Percentiles rank a stretch among this genome's conserved stretches.
phyloP scores from a whole-genome alignment of 1,284 basidiomycete species.

The Papiliotrema laurentii region DNA sequence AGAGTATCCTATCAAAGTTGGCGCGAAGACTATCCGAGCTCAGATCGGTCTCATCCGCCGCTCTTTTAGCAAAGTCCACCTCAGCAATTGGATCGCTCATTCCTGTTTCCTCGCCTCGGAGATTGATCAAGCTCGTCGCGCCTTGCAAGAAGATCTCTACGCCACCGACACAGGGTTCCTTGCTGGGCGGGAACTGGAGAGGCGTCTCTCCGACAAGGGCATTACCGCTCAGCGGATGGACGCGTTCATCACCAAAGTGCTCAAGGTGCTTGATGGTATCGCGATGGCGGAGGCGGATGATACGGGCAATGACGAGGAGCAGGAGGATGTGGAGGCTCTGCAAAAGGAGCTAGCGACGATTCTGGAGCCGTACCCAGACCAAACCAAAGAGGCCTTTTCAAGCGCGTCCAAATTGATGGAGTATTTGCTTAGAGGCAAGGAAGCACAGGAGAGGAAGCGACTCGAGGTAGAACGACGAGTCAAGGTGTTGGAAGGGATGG shows the following conservation, averaged over 20 bases:
- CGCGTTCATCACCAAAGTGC: conserved; percentile 39
- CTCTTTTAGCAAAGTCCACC: conserved; percentile 34
- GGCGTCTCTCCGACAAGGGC: conserved; percentile 20
- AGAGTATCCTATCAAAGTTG: conserved; percentile 29
- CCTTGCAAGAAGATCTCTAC: conserved; percentile 37
- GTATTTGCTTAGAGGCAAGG: conserved; percentile 36
- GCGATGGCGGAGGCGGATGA: conserved; percentile 36
- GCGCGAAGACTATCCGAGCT: conserved; percentile 28
- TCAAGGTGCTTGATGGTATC: conserved; percentile 44
- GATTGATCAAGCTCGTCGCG: conserved; percentile 34
- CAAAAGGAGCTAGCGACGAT: conserved; percentile 21
- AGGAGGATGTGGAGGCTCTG: conserved; percentile 12
- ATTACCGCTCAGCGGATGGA: conserved; percentile 30
- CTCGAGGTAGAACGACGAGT: conserved; percentile 39
- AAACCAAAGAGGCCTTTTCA: conserved; percentile 37
- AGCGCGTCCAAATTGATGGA: conserved; percentile 33
- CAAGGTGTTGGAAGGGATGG: conserved; percentile 44
- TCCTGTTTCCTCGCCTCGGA: conserved; percentile 42
- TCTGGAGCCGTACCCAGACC: conserved; percentile 24
- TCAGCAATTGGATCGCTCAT: conserved; percentile 43
- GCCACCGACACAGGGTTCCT: conserved; percentile 37
- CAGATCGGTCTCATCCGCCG: conserved; percentile 31
- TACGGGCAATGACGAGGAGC: conserved; percentile 6
- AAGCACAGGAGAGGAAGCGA: conserved; percentile 39
- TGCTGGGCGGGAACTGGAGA: conserved; percentile 30